These are phyloP conservation scores for Proliferodiscus dingleyae DNA, from an alignment of 2,329 filamentous ascomycete species.

Conservation along the genomic window DNA sequence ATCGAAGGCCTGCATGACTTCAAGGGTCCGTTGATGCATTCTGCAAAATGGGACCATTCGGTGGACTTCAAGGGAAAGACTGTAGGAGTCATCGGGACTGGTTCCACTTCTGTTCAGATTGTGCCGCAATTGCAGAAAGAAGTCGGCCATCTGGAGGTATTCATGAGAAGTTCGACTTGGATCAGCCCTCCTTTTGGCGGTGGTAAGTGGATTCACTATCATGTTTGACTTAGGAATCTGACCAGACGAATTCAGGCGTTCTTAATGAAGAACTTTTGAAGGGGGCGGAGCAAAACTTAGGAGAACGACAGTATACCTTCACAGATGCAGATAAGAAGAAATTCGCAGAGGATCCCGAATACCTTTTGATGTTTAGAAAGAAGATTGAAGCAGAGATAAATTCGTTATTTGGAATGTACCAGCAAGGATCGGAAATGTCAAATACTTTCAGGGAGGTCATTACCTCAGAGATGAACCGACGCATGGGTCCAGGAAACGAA, in stretches of 20 bases:
- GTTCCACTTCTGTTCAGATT: conserved; percentile 48
- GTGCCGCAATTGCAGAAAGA: conserved; percentile 38
- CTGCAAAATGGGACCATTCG: conserved; percentile 54
- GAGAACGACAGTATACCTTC: neutral
- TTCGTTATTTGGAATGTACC: conserved; percentile 40
- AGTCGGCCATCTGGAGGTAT: conserved; percentile 21
- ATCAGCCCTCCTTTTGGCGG: neutral
- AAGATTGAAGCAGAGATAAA: conserved; percentile 41
- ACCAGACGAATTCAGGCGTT: too few relatives aligned
- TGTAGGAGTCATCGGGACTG: conserved; percentile 46
- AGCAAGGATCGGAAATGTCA: conserved; percentile 37
- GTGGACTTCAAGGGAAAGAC: conserved; percentile 42
- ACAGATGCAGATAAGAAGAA: conserved; percentile 34
- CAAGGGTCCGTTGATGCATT: conserved; percentile 51
- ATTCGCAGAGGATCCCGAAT: conserved; percentile 38
- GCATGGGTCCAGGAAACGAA: too few relatives aligned
- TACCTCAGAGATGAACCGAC: conserved; percentile 38
- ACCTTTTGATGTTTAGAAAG: conserved; percentile 39
- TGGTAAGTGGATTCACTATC: too few relatives aligned
- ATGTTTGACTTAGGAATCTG: too few relatives aligned
- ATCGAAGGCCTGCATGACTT: conserved; percentile 46
- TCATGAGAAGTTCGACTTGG: conserved; percentile 30
- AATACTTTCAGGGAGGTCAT: too few relatives aligned
- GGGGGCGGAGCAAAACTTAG: too few relatives aligned
- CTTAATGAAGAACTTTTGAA: too few relatives aligned